A percentile compares a stretch with the other conserved stretches of the same genome.
phyloP scores from a whole-genome alignment of 768 basidiomycete genomes.

The Guyanaporus albipodus region DNA sequence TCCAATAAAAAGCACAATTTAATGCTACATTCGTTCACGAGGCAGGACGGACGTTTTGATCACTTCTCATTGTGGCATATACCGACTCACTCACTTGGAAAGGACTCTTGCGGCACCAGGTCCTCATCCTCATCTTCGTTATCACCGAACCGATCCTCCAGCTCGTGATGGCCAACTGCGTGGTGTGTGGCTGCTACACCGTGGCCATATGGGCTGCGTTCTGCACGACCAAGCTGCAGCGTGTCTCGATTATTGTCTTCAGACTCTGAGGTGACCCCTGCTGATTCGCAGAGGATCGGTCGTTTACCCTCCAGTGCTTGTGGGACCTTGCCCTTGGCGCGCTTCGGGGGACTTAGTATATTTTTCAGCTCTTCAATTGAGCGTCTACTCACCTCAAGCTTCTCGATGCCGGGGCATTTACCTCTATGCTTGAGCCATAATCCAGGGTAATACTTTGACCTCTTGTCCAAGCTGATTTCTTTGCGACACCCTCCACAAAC shows the following conservation, averaged over 20 bases:
- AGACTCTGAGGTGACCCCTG: background rate
- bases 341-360: slow-evolving; percentile 20
- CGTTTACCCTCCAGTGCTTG: background rate
- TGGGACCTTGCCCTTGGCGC: slow-evolving; percentile 2
- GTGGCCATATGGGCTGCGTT: background rate
- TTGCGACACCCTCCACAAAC: slow-evolving; percentile 28
- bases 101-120: slow-evolving; percentile 12
- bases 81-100: slow-evolving; percentile 23
- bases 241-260: background rate
- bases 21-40: slow-evolving; percentile 9
- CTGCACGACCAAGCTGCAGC: background rate
- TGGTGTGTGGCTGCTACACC: background rate
- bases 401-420: slow-evolving; percentile 26
- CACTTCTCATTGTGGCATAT: slow-evolving; percentile 2
- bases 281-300: slow-evolving; percentile 1
- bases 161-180: background rate
- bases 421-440: slow-evolving; percentile 32
- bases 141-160: slow-evolving; percentile 11
- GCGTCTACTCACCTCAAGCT: slow-evolving; percentile 24
- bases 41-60: background rate
- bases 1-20: slow-evolving; percentile 19
- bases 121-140: slow-evolving; percentile 18
- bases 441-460: slow-evolving; percentile 34
- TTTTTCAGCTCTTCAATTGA: background rate
- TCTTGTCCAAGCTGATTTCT: slow-evolving; percentile 33